These are phyloP conservation scores for Mycena indigotica DNA, from an alignment of 768 basidiomycete genomes.

Conservation along the genomic window DNA sequence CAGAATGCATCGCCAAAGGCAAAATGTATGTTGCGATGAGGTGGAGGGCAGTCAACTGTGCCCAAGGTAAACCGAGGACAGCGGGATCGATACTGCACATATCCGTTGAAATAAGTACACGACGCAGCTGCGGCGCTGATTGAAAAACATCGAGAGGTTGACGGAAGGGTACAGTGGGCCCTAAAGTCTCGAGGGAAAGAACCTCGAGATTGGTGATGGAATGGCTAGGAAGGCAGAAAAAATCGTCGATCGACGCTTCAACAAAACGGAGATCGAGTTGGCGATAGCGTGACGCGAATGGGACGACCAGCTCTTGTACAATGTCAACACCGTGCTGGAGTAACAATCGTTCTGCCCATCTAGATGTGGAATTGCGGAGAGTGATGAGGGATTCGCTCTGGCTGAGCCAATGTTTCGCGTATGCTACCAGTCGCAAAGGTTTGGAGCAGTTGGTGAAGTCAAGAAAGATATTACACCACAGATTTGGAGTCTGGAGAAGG, in stretches of 20 bases:
- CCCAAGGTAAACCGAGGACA: constrained; percentile 21
- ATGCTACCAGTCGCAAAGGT: constrained; percentile 15
- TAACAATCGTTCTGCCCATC: constrained; percentile 6
- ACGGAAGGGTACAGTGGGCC: constrained; percentile 16
- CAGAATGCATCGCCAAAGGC: constrained; percentile 20
- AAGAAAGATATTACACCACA: constrained; percentile 22
- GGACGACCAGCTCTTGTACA: constrained; percentile 11
- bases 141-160: constrained; percentile 19
- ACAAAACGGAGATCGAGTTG: constrained; percentile 23
- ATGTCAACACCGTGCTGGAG: constrained; percentile 1
- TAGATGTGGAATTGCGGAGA: constrained; percentile 19
- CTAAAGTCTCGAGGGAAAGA: constrained; percentile 21
- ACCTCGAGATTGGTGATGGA: constrained; percentile 22
- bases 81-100: constrained; percentile 21
- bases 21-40: constrained; percentile 24
- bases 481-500: constrained; percentile 15
- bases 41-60: constrained; percentile 19
- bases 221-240: constrained; percentile 17
- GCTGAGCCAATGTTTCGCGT: constrained; percentile 19
- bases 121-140: constrained; percentile 19
- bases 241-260: constrained; percentile 23
- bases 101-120: constrained; percentile 23
- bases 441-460: constrained; percentile 13
- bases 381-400: constrained; percentile 19
- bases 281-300: constrained; percentile 18